A percentile compares a stretch with the other conserved stretches of the same genome.
Conservation (phyloP, 108 stramenopile genomes). For the Stephanodiscus triporus region DNA sequence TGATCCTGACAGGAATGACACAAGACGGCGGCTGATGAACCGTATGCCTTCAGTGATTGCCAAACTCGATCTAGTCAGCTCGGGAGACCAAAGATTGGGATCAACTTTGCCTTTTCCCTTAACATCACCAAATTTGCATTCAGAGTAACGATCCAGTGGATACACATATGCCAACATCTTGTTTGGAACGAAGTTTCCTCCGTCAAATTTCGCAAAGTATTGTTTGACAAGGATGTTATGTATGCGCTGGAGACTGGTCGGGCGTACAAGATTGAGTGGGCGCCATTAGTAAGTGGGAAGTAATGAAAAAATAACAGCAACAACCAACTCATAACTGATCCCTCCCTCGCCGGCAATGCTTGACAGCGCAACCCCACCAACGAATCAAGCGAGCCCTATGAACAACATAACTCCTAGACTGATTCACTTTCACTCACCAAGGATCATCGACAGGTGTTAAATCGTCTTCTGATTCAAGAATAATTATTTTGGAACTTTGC, state of each 20-base stretch:
- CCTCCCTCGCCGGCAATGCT: no score
- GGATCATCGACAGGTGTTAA: constrained; percentile 59
- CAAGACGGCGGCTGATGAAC: constrained; percentile 9
- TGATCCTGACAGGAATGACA: constrained; percentile 26
- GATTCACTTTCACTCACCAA: constrained; percentile 19
- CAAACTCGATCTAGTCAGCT: constrained; percentile 1
- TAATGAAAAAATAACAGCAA: no score
- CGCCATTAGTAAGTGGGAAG: no score
- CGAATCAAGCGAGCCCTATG: not conserved
- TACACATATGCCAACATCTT: constrained; percentile 64
- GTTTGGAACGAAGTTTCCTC: constrained; percentile 61
- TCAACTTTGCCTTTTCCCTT: constrained; percentile 31
- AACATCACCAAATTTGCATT: constrained; percentile 18
- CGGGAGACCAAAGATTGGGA: constrained; percentile 6
- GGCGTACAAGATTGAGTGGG: not conserved
- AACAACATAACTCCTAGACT: not conserved
- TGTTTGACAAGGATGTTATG: constrained; percentile 53
- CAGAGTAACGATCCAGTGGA: constrained; percentile 56
- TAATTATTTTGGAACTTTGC: constrained; percentile 27
- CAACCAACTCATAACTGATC: no score
- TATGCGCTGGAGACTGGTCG: constrained; percentile 59
- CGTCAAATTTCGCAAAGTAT: constrained; percentile 56
- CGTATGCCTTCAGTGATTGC: constrained; percentile 18
- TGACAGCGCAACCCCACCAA: no score
- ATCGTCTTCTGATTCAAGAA: constrained; percentile 52